A percentile compares a stretch with the other conserved stretches of the same genome.
phyloP scores from a whole-genome alignment of 2,329 filamentous ascomycete species.

The Calonectria pauciramosa region DNA sequence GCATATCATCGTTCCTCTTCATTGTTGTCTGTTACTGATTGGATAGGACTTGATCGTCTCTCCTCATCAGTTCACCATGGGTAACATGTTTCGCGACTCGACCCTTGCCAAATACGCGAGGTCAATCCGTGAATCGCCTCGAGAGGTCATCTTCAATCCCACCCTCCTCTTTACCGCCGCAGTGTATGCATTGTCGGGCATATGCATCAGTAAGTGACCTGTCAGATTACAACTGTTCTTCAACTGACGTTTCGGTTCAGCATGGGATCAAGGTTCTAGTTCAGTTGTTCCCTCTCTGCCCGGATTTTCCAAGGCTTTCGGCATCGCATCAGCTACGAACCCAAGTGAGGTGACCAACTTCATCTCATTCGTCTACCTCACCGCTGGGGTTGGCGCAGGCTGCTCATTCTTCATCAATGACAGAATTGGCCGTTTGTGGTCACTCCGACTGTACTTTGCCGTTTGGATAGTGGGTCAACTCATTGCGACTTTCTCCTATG shows the following conservation, averaged over 20 bases:
- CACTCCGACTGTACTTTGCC: constrained; percentile 52
- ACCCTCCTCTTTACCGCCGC: constrained; percentile 23
- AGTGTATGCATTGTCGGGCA: constrained; percentile 31
- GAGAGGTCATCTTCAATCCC: constrained; percentile 31
- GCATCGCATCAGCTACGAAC: constrained; percentile 30
- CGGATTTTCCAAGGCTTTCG: constrained; percentile 29
- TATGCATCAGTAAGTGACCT: constrained; percentile 31
- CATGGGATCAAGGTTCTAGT: constrained; percentile 35
- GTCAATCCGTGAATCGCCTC: constrained; percentile 29
- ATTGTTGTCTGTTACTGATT: neutral
- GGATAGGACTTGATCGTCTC: neutral
- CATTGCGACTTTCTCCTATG: constrained; percentile 46
- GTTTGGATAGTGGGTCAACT: constrained; percentile 53
- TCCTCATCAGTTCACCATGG: constrained; percentile 9
- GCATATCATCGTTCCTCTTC: neutral
- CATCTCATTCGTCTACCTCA: constrained; percentile 35
- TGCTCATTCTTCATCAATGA: constrained; percentile 34
- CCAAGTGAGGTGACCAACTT: constrained; percentile 32
- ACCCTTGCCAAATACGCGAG: constrained; percentile 28
- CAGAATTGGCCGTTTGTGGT: constrained; percentile 55
- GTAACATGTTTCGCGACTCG: constrained; percentile 21
- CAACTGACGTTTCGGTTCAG: neutral
- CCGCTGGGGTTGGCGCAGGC: constrained; percentile 22
- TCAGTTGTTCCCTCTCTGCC: constrained; percentile 36
- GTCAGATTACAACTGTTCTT: neutral